Conservation (phyloP, 495 filamentous ascomycete genomes). For the Penicillium parvum region DNA sequence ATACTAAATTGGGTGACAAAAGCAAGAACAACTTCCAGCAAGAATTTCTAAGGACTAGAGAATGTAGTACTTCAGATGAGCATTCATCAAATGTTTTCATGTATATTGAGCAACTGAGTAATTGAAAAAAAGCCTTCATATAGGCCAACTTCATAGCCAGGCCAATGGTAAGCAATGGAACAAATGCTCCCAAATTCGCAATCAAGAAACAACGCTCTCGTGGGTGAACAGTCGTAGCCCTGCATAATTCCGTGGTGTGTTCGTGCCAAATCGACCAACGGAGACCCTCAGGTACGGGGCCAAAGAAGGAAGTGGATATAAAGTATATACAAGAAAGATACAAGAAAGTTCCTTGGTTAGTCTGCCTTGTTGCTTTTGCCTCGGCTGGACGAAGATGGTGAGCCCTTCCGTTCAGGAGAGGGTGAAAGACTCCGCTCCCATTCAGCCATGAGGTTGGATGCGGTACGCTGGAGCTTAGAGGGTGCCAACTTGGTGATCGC, state of each 20-base stretch:
- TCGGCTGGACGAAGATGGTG: conserved; percentile 12
- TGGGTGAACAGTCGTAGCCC: conserved; percentile 36
- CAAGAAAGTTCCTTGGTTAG: conserved; percentile 8
- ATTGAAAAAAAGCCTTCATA: neutral
- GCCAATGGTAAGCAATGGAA: conserved; percentile 4
- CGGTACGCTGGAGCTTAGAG: conserved; percentile 63
- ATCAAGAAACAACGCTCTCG: conserved; percentile 30
- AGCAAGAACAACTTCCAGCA: no score
- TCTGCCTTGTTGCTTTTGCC: conserved; percentile 38
- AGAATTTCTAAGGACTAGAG: neutral
- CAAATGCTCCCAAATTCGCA: conserved; percentile 3
- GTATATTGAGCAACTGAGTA: no score
- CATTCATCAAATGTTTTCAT: no score
- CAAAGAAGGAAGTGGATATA: conserved; percentile 24
- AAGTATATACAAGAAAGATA: conserved; percentile 17
- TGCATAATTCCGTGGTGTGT: conserved; percentile 32
- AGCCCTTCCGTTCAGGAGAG: conserved; percentile 26
- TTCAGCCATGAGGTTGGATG: conserved; percentile 69
- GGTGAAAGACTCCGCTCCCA: conserved; percentile 59
- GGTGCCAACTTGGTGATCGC: conserved; percentile 61
- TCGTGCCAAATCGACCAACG: conserved; percentile 25
- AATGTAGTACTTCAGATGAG: no score
- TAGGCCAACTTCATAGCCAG: neutral
- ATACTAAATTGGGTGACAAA: no score
- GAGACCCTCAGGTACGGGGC: conserved; percentile 15